Evolutionary conservation across 2,329 filamentous ascomycete species (phyloP), one percentile per base, ranked within the genome.

Genomic region (Aspergillus fischeri): DNA sequence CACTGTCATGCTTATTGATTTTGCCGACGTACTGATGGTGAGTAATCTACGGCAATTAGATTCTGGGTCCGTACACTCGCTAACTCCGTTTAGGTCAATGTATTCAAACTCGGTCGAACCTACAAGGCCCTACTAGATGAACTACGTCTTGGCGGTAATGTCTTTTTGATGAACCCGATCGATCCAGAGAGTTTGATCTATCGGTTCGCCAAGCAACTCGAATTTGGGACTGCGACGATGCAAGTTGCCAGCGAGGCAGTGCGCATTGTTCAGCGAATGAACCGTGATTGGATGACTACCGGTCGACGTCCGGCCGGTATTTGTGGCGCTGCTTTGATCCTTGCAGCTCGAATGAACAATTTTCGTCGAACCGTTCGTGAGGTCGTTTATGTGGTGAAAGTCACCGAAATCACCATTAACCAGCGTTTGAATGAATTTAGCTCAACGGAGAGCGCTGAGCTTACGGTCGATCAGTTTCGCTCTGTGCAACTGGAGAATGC

Each of bases 271-370:
- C 87, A 89, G 72, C 88, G 94, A 60, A 97, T 99, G 94, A 92
- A 91, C 63, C 83, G 91, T 54, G 94, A 99, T 76, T 97, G 94
- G 92, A 97, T 99, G 85, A 88, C 92, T 49, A 91, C 92, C 71
- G 94, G 94, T 66, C 89, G 94, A 68, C 88, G 94, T 44, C 94
- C 94, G 17, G 93, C 93, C 6, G 94, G 94, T 63, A 88, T 97
- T 54, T 97, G 92, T 72, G 94, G 94, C 60, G 94, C 94, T 11
- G 96, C 92, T 64, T 83, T 99, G 50, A 90, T 99, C 60, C 88
- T 99, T 72, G 94, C 94, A 6, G 93, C 94, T 8, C 89, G 94
- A 53, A 97, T 97, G 89, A 96, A 97, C 82, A 97, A 97, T 74
- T 99, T 95, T 71, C 89, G 93, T 48, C 87, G 94, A 20, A 96